Evolutionary conservation across 495 filamentous ascomycete genomes (phyloP).

Genomic region (Xylaria grammica): DNA sequence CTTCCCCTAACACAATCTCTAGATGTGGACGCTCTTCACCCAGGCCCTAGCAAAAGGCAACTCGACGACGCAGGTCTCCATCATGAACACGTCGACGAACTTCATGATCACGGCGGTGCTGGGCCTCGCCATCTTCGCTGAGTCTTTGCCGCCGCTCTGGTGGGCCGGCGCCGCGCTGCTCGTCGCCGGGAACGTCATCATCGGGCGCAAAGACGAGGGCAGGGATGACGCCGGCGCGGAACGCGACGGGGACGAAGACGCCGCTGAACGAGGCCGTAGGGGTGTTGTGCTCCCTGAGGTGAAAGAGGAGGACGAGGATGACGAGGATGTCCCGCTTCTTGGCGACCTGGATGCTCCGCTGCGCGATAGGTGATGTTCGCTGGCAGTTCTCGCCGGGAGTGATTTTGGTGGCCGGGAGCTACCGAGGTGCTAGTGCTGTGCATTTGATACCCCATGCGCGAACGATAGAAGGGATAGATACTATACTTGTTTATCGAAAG

Average conservation of each 20-base stretch:
- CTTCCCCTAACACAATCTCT: background rate
- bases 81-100: slow-evolving; percentile 93
- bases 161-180: slow-evolving; percentile 85
- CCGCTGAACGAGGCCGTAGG: slow-evolving; percentile 25
- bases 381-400: too few species aligned
- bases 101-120: slow-evolving; percentile 91
- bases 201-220: slow-evolving; percentile 77
- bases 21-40: slow-evolving; percentile 91
- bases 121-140: slow-evolving; percentile 74
- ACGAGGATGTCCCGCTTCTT: slow-evolving; percentile 36
- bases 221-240: slow-evolving; percentile 24
- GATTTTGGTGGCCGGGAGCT: background rate
- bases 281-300: slow-evolving; percentile 25
- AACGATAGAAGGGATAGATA: background rate
- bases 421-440: background rate
- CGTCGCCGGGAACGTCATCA: slow-evolving; percentile 88
- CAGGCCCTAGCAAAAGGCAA: slow-evolving; percentile 81
- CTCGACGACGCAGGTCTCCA: slow-evolving; percentile 87
- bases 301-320: slow-evolving; percentile 32
- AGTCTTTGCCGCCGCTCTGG: slow-evolving; percentile 78
- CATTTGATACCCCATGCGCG: background rate
- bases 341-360: slow-evolving; percentile 26
- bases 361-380: background rate
- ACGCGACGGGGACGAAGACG: slow-evolving; percentile 10
- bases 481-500: background rate